Evolutionary conservation across 2,329 filamentous ascomycete genomes (phyloP), one percentile per base, ranked within the genome.

Genomic region (Curvularia sp.): DNA sequence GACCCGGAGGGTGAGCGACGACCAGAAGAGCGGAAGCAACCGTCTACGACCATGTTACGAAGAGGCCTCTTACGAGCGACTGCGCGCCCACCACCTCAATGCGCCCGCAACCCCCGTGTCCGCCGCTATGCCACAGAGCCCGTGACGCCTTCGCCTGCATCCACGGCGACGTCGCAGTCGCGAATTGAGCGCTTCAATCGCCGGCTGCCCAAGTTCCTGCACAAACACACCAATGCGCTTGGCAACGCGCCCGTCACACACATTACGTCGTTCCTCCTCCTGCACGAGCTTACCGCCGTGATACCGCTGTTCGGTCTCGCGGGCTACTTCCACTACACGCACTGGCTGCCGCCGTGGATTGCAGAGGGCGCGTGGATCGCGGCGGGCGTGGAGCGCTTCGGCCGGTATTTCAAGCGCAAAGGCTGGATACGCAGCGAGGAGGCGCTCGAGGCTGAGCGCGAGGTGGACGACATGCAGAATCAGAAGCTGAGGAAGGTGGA

Each of bases 281-380:
- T 99, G 0, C 95, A 99, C 80, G 95, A 99, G 77, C 75, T 97
- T 43, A 98, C 95, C 0, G 83, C 86, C 66, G 88, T 92, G 74
- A 63, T 80, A 70, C 60, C 87, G 1, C 97, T 99, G 77, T 91
- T 63, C 27, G 51, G 67, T 18, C 57, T 71, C 47, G 61, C 62
- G 3, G 57, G 65, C 28, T 56, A 63, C 51, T 70, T 72, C 63
- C 56, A 98, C 79, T 93, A 92, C 74, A 87, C 87, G 1, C 82
- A 87, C 60, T 90, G 89, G 83, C 82, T 92, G 27, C 93, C 94
- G 0, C 78, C 83, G 4, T 81, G 80, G 63, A 77, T 83, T 42
- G 72, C 76, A 27, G 84, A 88, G 64, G 81, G 81, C 3, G 78
- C 79, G 30, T 84, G 81, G 80, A 78, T 84, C 0, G 79, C 84